Base-by-base conservation (phyloP, 345 rosid genomes). In the Streptanthus diversifolius region DNA sequence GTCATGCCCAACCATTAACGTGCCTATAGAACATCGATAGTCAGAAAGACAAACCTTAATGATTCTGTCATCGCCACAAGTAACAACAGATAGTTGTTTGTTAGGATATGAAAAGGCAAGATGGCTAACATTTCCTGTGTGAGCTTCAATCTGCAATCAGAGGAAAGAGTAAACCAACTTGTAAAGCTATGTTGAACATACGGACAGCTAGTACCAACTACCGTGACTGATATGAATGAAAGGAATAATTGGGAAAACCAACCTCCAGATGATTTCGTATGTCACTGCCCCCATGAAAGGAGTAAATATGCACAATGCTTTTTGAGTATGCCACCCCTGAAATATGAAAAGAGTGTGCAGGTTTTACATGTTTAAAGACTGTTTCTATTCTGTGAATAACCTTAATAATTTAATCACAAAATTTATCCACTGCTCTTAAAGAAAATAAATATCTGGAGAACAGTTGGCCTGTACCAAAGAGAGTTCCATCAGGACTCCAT, bases 321-420 rank as follows among this genome's bases (percentile, higher is more conserved):
- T 83, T 89, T 21, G 96, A 89, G 74, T 92, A 92, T 45, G 96
- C 98, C 65, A 92, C 90, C n/a, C 96, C 96, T 92, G 77, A 55
- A 79, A 61, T 54, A 68, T 14, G 58, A 76, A 75, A 55, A 58
- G 17, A 70, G 5, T 57, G 33, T 22, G 32, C n/a, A 69, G 39
- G 25, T 70, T 30, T 57, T 0, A n/a, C 62, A 54, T n/a, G 72
- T 55, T 54, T 35, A 11, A 40, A 27, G 21, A 68, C 30, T 55
- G 15, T 55, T 68, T 37, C 9, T 40, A 29, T 19, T 68, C 15
- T 57, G 30, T 30, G 56, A 13, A 32, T 41, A 14, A 41, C 32
- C 54, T 30, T 70, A 41, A 30, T 32, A 30, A 49, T 15, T 55
- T 13, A 32, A 29, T 27, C 41, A 29, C 40, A 55, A 40, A 40